phyloP scores from a whole-genome alignment of 2,329 filamentous ascomycete species.

The Catunica adiposa region DNA sequence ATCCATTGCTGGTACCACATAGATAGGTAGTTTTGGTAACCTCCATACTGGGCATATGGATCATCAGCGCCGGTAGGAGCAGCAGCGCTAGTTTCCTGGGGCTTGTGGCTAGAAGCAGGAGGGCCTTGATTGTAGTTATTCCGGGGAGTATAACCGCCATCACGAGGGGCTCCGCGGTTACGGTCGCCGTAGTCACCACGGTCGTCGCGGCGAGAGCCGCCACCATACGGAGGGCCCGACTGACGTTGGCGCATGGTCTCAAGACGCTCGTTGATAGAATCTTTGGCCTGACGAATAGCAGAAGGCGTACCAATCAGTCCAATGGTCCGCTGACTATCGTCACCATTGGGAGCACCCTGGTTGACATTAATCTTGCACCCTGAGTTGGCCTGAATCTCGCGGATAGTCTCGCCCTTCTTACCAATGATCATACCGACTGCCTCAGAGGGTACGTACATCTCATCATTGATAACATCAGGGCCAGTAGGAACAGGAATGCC shows the following conservation, averaged over 20 bases:
- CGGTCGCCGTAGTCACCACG: slow-evolving; percentile 7
- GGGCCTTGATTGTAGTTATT: slow-evolving; percentile 5
- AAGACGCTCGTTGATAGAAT: slow-evolving; percentile 79
- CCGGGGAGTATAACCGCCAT: slow-evolving; percentile 12
- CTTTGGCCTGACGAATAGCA: slow-evolving; percentile 65
- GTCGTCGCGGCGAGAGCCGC: slow-evolving; percentile 11
- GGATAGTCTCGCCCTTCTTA: slow-evolving; percentile 85
- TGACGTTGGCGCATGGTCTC: slow-evolving; percentile 35
- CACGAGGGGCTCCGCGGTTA: slow-evolving; percentile 5
- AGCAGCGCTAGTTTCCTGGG: slow-evolving; percentile 22
- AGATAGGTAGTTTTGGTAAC: slow-evolving; percentile 64
- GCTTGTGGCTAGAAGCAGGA: slow-evolving; percentile 20
- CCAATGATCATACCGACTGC: slow-evolving; percentile 94
- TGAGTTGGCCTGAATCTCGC: slow-evolving; percentile 75
- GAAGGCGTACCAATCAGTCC: slow-evolving; percentile 64
- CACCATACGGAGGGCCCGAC: not conserved
- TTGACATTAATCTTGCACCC: slow-evolving; percentile 93
- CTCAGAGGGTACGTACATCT: slow-evolving; percentile 73
- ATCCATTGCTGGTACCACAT: slow-evolving; percentile 61
- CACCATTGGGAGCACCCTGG: slow-evolving; percentile 48
- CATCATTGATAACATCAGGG: slow-evolving; percentile 60
- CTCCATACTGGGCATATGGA: slow-evolving; percentile 67
- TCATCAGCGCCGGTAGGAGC: slow-evolving; percentile 33
- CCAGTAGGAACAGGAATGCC: slow-evolving; percentile 17
- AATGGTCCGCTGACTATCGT: slow-evolving; percentile 68